Evolutionary conservation across 1,284 basidiomycete species (phyloP).

Genomic region (Ustilago shanxiensis): DNA sequence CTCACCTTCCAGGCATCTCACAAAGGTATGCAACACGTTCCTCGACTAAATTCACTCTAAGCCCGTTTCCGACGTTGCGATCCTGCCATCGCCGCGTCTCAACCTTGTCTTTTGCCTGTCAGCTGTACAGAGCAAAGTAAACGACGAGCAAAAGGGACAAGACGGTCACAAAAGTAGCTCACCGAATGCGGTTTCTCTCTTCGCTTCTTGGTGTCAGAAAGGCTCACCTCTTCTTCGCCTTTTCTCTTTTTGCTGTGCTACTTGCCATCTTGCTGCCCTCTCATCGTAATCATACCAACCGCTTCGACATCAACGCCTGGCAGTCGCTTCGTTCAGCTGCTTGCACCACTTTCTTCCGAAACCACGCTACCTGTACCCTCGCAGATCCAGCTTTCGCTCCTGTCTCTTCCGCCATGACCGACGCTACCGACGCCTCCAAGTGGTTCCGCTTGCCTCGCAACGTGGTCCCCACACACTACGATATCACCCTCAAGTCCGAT

Average conservation of each 20-base stretch:
- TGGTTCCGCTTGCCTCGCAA: conserved; percentile 81
- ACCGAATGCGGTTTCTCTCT: conserved; percentile 16
- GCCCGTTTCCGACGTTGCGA: background rate
- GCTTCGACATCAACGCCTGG: background rate
- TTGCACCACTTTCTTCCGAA: conserved; percentile 22
- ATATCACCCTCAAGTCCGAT: conserved; percentile 82
- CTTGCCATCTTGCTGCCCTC: conserved; percentile 16
- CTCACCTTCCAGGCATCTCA: conserved; percentile 10
- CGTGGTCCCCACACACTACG: conserved; percentile 85
- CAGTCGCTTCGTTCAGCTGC: conserved; percentile 35
- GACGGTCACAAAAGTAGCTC: background rate
- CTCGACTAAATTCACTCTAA: background rate
- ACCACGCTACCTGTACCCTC: conserved; percentile 44
- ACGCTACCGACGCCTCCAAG: conserved; percentile 55
- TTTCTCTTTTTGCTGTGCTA: conserved; percentile 30
- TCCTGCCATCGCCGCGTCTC: background rate
- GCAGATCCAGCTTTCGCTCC: conserved; percentile 42
- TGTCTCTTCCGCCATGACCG: conserved; percentile 49
- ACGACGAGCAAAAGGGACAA: background rate
- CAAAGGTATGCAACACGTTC: conserved; percentile 36
- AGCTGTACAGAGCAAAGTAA: no score
- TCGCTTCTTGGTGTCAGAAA: conserved; percentile 14
- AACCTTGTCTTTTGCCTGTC: background rate
- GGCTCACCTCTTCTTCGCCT: conserved; percentile 31
- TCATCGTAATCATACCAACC: no score